Evolutionary conservation across 2,329 filamentous ascomycete genomes (phyloP), one percentile per base, ranked within the genome.

Genomic region (Colletotrichum tabaci): DNA sequence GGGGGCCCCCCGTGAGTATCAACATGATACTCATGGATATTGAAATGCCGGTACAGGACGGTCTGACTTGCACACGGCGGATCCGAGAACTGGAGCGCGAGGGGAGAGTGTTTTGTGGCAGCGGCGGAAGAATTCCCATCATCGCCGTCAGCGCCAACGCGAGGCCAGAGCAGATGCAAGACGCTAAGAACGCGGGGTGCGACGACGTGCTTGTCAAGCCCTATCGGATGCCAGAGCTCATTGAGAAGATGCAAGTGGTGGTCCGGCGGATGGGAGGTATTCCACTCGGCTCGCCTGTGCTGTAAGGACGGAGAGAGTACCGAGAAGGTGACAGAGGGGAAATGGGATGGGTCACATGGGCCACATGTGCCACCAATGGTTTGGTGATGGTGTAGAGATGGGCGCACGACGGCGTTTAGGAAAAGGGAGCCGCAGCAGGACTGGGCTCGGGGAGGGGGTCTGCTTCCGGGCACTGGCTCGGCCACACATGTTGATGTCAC

Each of bases 31-130:
- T 94, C 23, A 94, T 94, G 92, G 92, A 94, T 76, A 90, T 93
- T 75, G 91, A 94, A 77, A 94, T 94, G 92, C 92, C 92, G 1
- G 82, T 93, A 18, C 92, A 92, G 85, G 91, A 94, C 75, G 92
- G 92, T 0, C 82, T 92, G 67, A 89, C 90, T 1, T 92, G 91
- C 77, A 91, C 91, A 15, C 85, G 86, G 42, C 85, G 86, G 53
- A 93, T 94, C 66, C 86, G 92, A 18, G 85, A 89, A 72, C 79
- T 92, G 67, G 90, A 93, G 78, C 81, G 80, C 50, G 80, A 84
- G 44, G 88, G 88, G 10, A 84, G 84, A 72, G 82, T 92, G 4
- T 79, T 83, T 52, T 81, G 79, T 66, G 78, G 80, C 4, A 81
- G 79, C 16, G 85, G 85, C 18, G 86, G 87, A 2, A 76, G 86